phyloP scores from a whole-genome alignment of 2,329 filamentous ascomycete species.

The Coniochaeta sp. region DNA sequence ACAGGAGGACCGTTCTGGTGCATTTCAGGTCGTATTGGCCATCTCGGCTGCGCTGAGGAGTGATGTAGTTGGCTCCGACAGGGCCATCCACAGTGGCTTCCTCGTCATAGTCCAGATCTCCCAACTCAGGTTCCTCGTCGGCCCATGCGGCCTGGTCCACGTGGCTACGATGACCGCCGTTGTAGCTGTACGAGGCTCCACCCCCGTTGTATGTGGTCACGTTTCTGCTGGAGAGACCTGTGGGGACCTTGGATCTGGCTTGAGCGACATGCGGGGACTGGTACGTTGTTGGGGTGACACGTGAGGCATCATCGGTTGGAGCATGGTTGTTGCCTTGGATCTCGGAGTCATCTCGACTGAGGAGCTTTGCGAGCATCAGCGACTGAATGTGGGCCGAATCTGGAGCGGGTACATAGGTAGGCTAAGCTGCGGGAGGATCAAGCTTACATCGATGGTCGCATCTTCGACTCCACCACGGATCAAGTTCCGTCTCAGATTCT shows the following conservation, averaged over 20 bases:
- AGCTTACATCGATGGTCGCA: constrained; percentile 36
- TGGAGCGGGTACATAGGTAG: not conserved
- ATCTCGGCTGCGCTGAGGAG: constrained; percentile 9
- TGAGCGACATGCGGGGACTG: constrained; percentile 9
- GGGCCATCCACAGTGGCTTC: constrained; percentile 9
- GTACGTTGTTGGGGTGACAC: not conserved
- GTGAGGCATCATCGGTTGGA: constrained; percentile 1
- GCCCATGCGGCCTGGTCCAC: constrained; percentile 9
- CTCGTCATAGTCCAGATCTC: constrained; percentile 8
- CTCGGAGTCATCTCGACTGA: constrained; percentile 19
- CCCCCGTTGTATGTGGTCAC: not conserved
- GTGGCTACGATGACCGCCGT: constrained; percentile 4
- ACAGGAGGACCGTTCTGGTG: constrained; percentile 53
- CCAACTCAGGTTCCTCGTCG: constrained; percentile 12
- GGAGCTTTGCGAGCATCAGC: constrained; percentile 10
- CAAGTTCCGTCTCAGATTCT: constrained; percentile 40
- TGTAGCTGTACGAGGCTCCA: constrained; percentile 1
- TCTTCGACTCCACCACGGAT: constrained; percentile 38
- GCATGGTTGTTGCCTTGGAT: constrained; percentile 9
- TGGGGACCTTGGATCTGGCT: not conserved
- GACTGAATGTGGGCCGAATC: constrained; percentile 4
- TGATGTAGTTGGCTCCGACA: constrained; percentile 10
- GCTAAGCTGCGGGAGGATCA: not conserved
- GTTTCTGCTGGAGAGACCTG: not conserved
- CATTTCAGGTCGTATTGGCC: constrained; percentile 28